Conservation (phyloP, 129 eudicot genomes). For the Tagetes erecta region DNA sequence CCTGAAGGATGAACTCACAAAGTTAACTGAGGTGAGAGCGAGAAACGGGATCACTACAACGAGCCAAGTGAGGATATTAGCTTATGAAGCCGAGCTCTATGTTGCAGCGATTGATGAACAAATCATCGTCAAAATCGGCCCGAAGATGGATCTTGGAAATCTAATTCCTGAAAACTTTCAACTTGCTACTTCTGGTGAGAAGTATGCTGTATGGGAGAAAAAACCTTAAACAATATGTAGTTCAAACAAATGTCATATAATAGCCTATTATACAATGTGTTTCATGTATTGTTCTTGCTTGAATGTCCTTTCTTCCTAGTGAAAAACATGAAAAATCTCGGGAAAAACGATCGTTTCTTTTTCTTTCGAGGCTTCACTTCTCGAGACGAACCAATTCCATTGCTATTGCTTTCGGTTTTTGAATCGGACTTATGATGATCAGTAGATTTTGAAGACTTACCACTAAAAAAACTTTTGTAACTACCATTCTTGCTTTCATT, state of each 20-base stretch:
- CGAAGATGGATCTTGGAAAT: constrained; percentile 53
- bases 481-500: constrained; percentile 16
- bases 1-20: constrained; percentile 50
- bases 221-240: neutral
- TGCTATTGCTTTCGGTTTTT: constrained; percentile 34
- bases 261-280: neutral
- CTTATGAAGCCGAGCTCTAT: constrained; percentile 64
- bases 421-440: constrained; percentile 29
- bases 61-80: constrained; percentile 68
- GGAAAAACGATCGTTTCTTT: constrained; percentile 60
- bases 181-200: constrained; percentile 57
- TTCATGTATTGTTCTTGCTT: constrained; percentile 31
- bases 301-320: constrained; percentile 48
- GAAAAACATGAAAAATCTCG: constrained; percentile 63
- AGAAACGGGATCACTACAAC: constrained; percentile 51
- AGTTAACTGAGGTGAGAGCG: constrained; percentile 36
- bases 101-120: constrained; percentile 63
- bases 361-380: constrained; percentile 43
- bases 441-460: constrained; percentile 11
- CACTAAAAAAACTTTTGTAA: constrained; percentile 9
- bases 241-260: neutral
- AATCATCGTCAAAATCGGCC: constrained; percentile 55
- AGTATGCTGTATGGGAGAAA: constrained; percentile 64
- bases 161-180: constrained; percentile 51
- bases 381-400: constrained; percentile 44